Evolutionary conservation across 164 flowering plant genomes (phyloP), one percentile per base, ranked within the genome.

Genomic region (Piper betle): DNA sequence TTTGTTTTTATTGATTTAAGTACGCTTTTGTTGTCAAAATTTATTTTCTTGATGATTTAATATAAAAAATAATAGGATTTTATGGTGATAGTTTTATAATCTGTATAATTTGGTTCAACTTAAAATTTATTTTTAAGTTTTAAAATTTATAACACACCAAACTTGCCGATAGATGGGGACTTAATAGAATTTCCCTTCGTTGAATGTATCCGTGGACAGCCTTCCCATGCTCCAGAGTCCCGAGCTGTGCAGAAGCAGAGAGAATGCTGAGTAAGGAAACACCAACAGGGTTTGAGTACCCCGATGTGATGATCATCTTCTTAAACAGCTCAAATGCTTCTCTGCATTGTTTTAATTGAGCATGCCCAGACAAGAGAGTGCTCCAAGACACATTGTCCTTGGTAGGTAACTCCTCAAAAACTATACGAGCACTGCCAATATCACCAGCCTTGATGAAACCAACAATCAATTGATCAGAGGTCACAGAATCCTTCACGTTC

Each of bases 201-300:
- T 54, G 18, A 1, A 87, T 78, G 52, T 77, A 79, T 39, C 69
- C 62, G 59, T 84, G 93, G 37, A 87, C 68, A 10, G 6, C 39
- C 56, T 62, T 70, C 41, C 96, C 97, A 37, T 71, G 73, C 19
- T 78, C 82, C 39, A 86, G 43, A 3, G 75, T 82, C 39, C 91
- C 88, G 8, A 81, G 56, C 64, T 79, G 87, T 0, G 86, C 82
- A 65, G 94, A 86, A 42, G 91, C 94, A 10, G 93, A 87, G 15
- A 89, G 83, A 11, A 66, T 73, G 1, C 82, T 71, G 7, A 76
- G 82, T 62, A 79, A 48, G 4, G 80, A 79, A 3, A 81, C 68
- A 62, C 78, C 82, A 41, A 84, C 88, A 1, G 83, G 82, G n/a
- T n/a, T n/a, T n/a, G n/a, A n/a, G 39, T 37, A 59, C 25, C 77